Evolutionary conservation across 148 eudicot species (phyloP), one percentile per base, ranked within the genome.

Genomic region (Euryodendron excelsum): DNA sequence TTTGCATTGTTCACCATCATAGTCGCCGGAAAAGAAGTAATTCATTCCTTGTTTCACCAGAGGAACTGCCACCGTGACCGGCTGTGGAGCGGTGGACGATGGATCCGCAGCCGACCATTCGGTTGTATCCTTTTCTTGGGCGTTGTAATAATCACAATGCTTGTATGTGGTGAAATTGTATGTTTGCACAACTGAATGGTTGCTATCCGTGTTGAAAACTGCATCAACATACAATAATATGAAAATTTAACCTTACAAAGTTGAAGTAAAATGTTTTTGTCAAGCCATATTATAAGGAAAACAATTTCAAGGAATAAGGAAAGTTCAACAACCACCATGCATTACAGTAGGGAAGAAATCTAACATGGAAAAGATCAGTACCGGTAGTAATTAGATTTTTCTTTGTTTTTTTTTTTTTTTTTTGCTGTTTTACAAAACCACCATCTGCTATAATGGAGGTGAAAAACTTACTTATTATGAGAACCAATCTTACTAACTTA

Each of bases 151-250:
- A 70, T 93, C 92, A 48, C 97, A 95, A 4, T 77, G 69, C 5
- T 78, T 86, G 89, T 93, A 95, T 5, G 94, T 85, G 27, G 81
- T 84, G 37, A 79, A 69, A 66, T 93, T 93, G 87, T 89, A 82
- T 2, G 97, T 90, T 83, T 91, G 98, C 58, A 85, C 81, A 0
- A 95, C 89, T 0, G 97, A 81, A 50, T 93, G 98, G 80, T 95
- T 95, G 81, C 77, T 91, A 59, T 95, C 94, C 0, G 94, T 91
- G 75, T 93, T 93, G 84, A 95, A 95, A 73, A 95, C 98, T 95
- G 90, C 84, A 84, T 5, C 7, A 21, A 73, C 45, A 78, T 9
- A 1, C 14, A 34, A 27, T 0, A 17, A 76, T 10, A 14, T 30
- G 1, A 31, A 23, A 27, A 18, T 10, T 11, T 12, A 11, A 62